These are phyloP conservation scores for Fagopyrum homotropicum DNA, from an alignment of 148 eudicot genomes.

Conservation along the genomic window DNA sequence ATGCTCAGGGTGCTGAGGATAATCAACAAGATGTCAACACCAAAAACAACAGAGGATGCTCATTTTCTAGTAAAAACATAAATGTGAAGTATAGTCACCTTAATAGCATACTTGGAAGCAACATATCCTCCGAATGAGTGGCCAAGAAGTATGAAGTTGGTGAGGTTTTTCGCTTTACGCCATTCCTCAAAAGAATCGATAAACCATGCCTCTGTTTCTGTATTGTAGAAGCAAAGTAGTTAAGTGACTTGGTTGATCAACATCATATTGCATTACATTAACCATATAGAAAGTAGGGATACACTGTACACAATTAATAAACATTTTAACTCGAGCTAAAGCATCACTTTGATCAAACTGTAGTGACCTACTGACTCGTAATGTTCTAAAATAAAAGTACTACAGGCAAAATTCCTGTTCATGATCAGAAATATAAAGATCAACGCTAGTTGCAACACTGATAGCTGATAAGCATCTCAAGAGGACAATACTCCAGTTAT, in stretches of 20 bases:
- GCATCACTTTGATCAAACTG: too few relatives aligned
- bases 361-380: too few relatives aligned
- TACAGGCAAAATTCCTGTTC: too few relatives aligned
- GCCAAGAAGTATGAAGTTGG: conserved; percentile 77
- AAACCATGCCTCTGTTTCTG: conserved; percentile 99
- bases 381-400: neutral
- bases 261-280: neutral
- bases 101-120: conserved; percentile 87
- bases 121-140: conserved; percentile 98
- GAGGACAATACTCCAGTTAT: too few relatives aligned
- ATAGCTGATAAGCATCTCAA: too few relatives aligned
- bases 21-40: conserved; percentile 12
- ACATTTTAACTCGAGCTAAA: neutral
- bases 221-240: conserved; percentile 14
- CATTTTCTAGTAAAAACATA: conserved; percentile 5
- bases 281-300: neutral
- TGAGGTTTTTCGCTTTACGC: conserved; percentile 81
- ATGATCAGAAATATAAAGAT: too few relatives aligned
- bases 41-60: neutral
- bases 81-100: conserved; percentile 32
- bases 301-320: neutral
- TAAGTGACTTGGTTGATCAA: neutral
- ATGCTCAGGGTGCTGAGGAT: conserved; percentile 79
- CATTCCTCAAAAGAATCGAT: conserved; percentile 94
- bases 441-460: too few relatives aligned